Evolutionary conservation across 495 filamentous ascomycete species (phyloP).

Genomic region (Neurospora pannonica): DNA sequence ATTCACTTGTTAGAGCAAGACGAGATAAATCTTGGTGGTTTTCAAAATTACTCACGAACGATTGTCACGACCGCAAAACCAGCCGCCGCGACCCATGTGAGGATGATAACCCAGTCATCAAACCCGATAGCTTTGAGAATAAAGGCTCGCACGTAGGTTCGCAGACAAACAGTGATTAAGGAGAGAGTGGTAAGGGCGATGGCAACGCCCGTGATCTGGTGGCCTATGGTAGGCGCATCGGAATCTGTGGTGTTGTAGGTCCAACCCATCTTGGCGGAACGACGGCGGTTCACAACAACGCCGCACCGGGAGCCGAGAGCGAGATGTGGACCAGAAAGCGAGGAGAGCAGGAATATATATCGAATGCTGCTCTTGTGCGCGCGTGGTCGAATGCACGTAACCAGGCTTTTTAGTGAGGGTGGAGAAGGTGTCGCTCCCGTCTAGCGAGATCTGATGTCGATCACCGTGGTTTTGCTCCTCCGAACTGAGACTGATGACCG

Average conservation of each 20-base stretch:
- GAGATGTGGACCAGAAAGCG: neutral
- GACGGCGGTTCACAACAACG: neutral
- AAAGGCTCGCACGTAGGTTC: conserved; percentile 25
- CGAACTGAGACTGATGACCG: neutral
- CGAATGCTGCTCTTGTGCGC: neutral
- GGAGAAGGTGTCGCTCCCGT: neutral
- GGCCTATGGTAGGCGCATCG: conserved; percentile 28
- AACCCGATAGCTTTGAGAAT: conserved; percentile 26
- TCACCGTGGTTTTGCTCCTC: neutral
- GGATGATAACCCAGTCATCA: conserved; percentile 31
- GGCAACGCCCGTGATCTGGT: conserved; percentile 24
- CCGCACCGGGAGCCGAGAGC: neutral
- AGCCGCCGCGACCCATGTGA: conserved; percentile 24
- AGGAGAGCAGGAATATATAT: neutral
- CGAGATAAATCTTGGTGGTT: neutral
- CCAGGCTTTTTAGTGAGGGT: neutral
- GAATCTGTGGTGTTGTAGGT: conserved; percentile 28
- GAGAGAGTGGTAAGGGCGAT: conserved; percentile 24
- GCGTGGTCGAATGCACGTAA: neutral
- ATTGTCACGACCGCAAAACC: conserved; percentile 21
- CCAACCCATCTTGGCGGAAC: conserved; percentile 27
- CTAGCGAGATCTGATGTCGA: neutral
- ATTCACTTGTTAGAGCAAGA: neutral
- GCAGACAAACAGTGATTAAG: conserved; percentile 23
- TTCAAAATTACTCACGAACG: conserved; percentile 16